These are phyloP conservation scores for Irineochytrium annulatum DNA, from an alignment of 192 early-diverging fungal species.

Conservation along the genomic window DNA sequence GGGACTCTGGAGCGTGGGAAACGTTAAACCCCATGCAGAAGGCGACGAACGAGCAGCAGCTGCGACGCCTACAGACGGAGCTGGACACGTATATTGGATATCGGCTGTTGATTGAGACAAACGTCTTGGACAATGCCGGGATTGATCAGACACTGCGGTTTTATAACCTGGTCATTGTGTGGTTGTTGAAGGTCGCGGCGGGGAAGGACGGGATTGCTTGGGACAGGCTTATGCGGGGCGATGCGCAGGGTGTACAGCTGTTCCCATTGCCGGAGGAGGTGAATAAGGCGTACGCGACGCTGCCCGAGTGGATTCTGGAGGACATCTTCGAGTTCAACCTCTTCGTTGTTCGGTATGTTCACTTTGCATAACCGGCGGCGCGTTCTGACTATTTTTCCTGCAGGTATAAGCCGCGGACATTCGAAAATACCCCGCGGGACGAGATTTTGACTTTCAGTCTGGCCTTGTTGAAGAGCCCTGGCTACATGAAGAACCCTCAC, in stretches of 20 bases:
- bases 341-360: conserved; percentile 58
- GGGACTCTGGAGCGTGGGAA: conserved; percentile 39
- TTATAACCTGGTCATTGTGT: conserved; percentile 86
- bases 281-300: conserved; percentile 60
- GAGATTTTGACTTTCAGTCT: conserved; percentile 64
- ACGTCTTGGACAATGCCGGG: conserved; percentile 68
- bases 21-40: neutral
- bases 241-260: conserved; percentile 13
- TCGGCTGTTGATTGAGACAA: conserved; percentile 70
- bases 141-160: conserved; percentile 68
- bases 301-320: conserved; percentile 92
- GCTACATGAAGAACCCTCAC: conserved; percentile 90
- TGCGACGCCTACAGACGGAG: conserved; percentile 46
- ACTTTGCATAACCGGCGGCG: neutral
- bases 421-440: conserved; percentile 45
- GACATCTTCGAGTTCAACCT: conserved; percentile 80
- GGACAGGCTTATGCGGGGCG: conserved; percentile 35
- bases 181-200: conserved; percentile 68
- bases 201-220: conserved; percentile 17
- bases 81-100: conserved; percentile 64
- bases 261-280: conserved; percentile 55
- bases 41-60: conserved; percentile 14
- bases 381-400: conserved; percentile 2
- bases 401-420: conserved; percentile 37
- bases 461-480: conserved; percentile 71